phyloP scores from a whole-genome alignment of 371 early-diverging fungal species.

The Cladochytrium tenue region DNA sequence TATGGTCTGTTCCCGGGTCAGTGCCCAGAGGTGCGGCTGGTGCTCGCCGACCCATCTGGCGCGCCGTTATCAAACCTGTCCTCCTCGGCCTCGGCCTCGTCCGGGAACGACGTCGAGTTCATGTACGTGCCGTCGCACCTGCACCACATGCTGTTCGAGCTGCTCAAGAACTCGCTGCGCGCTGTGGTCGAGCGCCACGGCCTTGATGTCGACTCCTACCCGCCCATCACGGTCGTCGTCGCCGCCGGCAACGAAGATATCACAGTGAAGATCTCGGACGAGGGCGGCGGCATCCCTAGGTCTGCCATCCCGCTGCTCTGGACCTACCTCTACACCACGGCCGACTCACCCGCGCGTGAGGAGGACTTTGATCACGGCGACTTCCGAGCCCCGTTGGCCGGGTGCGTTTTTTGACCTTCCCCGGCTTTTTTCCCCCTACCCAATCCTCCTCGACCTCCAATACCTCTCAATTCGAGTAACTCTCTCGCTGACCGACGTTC shows the following conservation, averaged over 20 bases:
- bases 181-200: constrained; percentile 93
- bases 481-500: background rate
- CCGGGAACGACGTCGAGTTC: constrained; percentile 76
- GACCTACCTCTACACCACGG: constrained; percentile 98
- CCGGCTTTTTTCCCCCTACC: background rate
- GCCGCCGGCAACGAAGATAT: constrained; percentile 96
- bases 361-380: constrained; percentile 82
- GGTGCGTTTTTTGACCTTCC: constrained; percentile 44
- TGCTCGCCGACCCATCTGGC: constrained; percentile 31
- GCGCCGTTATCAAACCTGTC: too few relatives aligned
- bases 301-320: constrained; percentile 87
- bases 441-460: too few relatives aligned
- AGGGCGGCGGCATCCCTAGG: constrained; percentile 93
- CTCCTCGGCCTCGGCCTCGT: constrained; percentile 67
- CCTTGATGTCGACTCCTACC: constrained; percentile 83
- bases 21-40: constrained; percentile 1
- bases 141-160: constrained; percentile 97
- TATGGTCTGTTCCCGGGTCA: constrained; percentile 66
- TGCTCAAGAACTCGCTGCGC: constrained; percentile 91
- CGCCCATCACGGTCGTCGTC: constrained; percentile 88
- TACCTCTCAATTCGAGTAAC: too few relatives aligned
- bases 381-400: constrained; percentile 96
- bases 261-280: constrained; percentile 93
- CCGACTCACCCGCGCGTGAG: constrained; percentile 82
- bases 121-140: constrained; percentile 95